Conservation (phyloP, 306 rosid genomes). For the Geum urbanum region DNA sequence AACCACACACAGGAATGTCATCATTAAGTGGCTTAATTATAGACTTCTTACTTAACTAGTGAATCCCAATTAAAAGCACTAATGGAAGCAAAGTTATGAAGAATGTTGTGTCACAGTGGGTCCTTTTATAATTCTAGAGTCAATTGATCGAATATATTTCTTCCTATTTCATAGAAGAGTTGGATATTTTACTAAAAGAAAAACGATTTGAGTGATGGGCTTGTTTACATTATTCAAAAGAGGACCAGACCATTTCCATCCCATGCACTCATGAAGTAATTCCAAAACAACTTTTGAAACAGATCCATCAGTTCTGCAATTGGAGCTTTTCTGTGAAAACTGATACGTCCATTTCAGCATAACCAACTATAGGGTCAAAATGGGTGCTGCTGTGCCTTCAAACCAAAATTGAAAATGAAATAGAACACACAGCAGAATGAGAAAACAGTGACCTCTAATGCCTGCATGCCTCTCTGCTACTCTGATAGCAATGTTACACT, state of each 20-base stretch:
- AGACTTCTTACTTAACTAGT: not conserved
- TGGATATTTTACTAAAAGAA: not conserved
- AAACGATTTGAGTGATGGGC: not conserved
- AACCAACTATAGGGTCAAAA: constrained; percentile 1
- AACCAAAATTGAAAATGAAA: constrained; percentile 31
- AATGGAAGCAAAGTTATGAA: too few relatives aligned
- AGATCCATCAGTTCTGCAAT: constrained; percentile 10
- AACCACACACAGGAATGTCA: not conserved
- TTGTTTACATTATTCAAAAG: constrained; percentile 1
- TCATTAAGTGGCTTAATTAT: not conserved
- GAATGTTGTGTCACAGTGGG: too few relatives aligned
- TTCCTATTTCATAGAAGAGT: not conserved
- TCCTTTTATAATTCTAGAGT: too few relatives aligned
- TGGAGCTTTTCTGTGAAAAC: constrained; percentile 3
- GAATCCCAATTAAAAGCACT: not conserved
- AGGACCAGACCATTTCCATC: not conserved
- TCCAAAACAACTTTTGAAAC: constrained; percentile 11
- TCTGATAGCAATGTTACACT: constrained; percentile 39
- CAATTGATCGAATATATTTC: too few relatives aligned
- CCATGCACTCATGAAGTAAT: not conserved
- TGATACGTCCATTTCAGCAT: constrained; percentile 46
- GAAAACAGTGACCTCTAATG: constrained; percentile 22
- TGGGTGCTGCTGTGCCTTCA: constrained; percentile 23
- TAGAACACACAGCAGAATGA: constrained; percentile 42
- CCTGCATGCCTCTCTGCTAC: constrained; percentile 5